A percentile compares a stretch with the other conserved stretches of the same genome.
Evolutionary conservation across 225 moss, liverwort and hornwort genomes (phyloP).

Genomic region (Climacium dendroides): DNA sequence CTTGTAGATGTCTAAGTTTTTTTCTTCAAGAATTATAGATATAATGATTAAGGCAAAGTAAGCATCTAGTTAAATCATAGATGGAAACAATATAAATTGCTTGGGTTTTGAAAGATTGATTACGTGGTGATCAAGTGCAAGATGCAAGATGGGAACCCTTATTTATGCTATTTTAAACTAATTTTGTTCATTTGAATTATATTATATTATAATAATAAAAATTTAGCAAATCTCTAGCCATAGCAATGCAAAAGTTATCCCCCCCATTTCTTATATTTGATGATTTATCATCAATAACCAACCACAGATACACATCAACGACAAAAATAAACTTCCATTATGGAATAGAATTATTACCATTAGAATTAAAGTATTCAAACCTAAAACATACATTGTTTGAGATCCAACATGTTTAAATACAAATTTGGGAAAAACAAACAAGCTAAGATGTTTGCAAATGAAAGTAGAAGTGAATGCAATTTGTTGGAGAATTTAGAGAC

Average conservation of each 20-base stretch:
- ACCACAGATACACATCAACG: fast-evolving
- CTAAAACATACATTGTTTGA: not conserved
- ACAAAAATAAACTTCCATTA: not conserved
- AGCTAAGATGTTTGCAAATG: not conserved
- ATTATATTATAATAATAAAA: too few species aligned
- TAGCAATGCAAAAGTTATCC: too few species aligned
- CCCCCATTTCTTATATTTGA: too few species aligned
- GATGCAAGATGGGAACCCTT: too few species aligned
- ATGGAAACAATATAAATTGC: not conserved
- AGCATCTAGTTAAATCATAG: not conserved
- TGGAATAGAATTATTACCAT: not conserved
- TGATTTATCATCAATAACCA: not conserved
- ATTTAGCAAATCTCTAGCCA: too few species aligned
- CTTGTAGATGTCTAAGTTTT: too few species aligned
- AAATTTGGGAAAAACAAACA: not conserved
- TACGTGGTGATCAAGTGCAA: too few species aligned
- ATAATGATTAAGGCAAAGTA: not conserved
- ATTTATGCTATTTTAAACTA: too few species aligned
- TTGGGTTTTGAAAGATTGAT: not conserved
- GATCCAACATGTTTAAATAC: fast-evolving
- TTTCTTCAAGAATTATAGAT: not conserved
- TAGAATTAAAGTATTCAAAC: not conserved
- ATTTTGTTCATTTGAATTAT: too few species aligned
- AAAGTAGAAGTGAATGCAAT: not conserved
- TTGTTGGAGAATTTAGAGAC: not conserved